Evolutionary conservation across 2,329 filamentous ascomycete genomes (phyloP), one percentile per base, ranked within the genome.

Genomic region (Boeremia exigua): DNA sequence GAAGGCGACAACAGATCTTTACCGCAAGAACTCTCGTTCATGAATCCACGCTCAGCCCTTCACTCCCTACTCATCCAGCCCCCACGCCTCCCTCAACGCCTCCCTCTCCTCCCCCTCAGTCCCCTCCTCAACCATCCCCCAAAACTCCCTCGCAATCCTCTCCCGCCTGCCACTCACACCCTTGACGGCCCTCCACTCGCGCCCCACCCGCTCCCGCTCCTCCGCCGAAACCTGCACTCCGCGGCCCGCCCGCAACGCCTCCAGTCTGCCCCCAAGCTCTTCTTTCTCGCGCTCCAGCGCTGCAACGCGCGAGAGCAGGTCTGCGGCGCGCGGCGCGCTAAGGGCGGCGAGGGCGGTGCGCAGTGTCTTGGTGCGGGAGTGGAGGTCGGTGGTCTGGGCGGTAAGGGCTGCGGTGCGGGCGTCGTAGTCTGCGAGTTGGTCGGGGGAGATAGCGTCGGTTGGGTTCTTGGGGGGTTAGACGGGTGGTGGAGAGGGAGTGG

Each of bases 141-240:
- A 86, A 62, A 85, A 64, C 57, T 84, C 80, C 44, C 62, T 68
- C 47, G 77, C 79, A 60, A 86, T 82, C 66, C 72, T 79, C 69
- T 77, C 77, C 55, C 84, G 79, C 40, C 68, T 67, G 28, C 53
- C 66, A 34, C 72, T 76, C 39, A 77, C 70, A 64, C 70, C 58
- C 58, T 48, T 44, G 65, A 81, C 83, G 59, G 70, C 71, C 59
- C 72, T 78, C 73, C 79, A 80, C 53, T 81, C 80, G 47, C 58
- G 70, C 36, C 82, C 78, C 2, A 83, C 75, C 17, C 67, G 68
- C 45, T 77, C 75, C 43, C 78, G 76, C 67, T 86, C 82, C 48
- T 81, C 76, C 19, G 73, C 72, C 30, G 77, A 80, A 3, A 86
- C 76, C 8, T 78, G 78, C 63, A 78, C 77, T 28, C 75, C 71